Conservation (phyloP, 106 monocot genomes). For the Acanthochlamys bracteata region DNA sequence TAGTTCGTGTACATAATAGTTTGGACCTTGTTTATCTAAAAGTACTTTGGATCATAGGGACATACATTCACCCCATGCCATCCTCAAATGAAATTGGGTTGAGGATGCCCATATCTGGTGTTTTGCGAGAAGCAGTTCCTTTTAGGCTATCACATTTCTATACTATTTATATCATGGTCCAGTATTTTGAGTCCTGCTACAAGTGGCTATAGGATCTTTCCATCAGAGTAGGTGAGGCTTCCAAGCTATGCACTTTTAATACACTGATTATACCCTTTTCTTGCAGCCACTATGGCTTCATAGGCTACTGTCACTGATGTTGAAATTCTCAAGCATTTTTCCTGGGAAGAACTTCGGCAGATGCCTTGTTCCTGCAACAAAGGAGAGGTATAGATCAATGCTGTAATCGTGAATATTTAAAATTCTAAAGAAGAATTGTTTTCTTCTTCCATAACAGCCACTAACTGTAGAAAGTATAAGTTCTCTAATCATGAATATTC, state of each 20-base stretch:
- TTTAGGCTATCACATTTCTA: constrained; percentile 65
- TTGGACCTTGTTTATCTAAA: constrained; percentile 20
- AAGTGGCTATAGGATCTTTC: constrained; percentile 44
- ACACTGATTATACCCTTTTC: not conserved
- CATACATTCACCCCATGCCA: constrained; percentile 94
- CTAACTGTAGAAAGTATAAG: too few species aligned
- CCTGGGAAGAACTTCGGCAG: constrained; percentile 65
- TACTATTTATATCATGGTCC: constrained; percentile 97
- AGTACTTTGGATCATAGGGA: constrained; percentile 95
- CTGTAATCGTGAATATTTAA: constrained; percentile 1
- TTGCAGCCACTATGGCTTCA: constrained; percentile 78
- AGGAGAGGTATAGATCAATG: constrained; percentile 33
- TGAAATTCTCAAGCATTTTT: constrained; percentile 71
- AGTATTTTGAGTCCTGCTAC: constrained; percentile 87
- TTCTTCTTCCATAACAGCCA: not conserved
- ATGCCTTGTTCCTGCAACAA: constrained; percentile 63
- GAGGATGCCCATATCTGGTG: constrained; percentile 95
- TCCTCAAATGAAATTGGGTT: constrained; percentile 97
- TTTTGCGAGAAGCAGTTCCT: constrained; percentile 72
- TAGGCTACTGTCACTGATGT: constrained; percentile 76
- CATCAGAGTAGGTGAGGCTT: constrained; percentile 40
- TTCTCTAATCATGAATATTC: too few species aligned
- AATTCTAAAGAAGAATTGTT: not conserved
- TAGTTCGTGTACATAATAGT: not conserved
- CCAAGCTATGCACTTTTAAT: not conserved